A percentile compares a stretch with the other conserved stretches of the same genome.
These are phyloP conservation scores for Epichloe hybrida DNA, from an alignment of 2,329 filamentous ascomycete genomes.

Conservation along the genomic window DNA sequence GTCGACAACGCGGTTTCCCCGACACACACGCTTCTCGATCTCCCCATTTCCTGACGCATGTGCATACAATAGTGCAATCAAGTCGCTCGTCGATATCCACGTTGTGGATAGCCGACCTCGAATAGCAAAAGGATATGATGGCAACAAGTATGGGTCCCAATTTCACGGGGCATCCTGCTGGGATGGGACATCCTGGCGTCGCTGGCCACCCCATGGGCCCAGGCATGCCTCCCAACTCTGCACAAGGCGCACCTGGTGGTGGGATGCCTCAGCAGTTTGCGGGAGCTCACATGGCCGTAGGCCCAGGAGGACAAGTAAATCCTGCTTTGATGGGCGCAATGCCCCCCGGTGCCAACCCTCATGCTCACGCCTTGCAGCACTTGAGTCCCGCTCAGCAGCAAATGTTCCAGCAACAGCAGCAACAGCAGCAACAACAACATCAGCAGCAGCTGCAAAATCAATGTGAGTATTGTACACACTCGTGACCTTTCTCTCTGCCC, in stretches of 20 bases:
- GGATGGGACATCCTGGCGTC: slow-evolving; percentile 59
- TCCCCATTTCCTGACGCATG: slow-evolving; percentile 15
- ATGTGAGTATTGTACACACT: slow-evolving; percentile 15
- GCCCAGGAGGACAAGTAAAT: slow-evolving; percentile 57
- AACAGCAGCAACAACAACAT: slow-evolving; percentile 33
- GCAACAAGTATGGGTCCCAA: slow-evolving; percentile 47
- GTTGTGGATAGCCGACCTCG: slow-evolving; percentile 39
- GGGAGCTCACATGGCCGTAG: slow-evolving; percentile 53
- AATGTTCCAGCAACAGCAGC: slow-evolving; percentile 42
- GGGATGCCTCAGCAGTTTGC: slow-evolving; percentile 54
- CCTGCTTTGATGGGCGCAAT: slow-evolving; percentile 66
- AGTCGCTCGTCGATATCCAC: slow-evolving; percentile 42
- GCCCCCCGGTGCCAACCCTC: slow-evolving; percentile 51
- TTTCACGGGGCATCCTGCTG: slow-evolving; percentile 54
- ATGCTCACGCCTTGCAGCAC: slow-evolving; percentile 59
- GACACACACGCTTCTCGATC: neutral
- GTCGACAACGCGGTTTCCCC: neutral
- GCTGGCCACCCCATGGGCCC: slow-evolving; percentile 50
- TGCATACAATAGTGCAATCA: slow-evolving; percentile 35
- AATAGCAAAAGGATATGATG: slow-evolving; percentile 44
- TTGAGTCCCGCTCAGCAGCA: slow-evolving; percentile 48
- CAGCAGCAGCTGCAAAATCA: slow-evolving; percentile 21
- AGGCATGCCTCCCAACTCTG: slow-evolving; percentile 53
- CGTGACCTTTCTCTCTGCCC: neutral
- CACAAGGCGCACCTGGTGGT: slow-evolving; percentile 50